A percentile compares a stretch with the other conserved stretches of the same genome.
Conservation (phyloP, 2,329 filamentous ascomycete species). For the Fusarium musae region DNA sequence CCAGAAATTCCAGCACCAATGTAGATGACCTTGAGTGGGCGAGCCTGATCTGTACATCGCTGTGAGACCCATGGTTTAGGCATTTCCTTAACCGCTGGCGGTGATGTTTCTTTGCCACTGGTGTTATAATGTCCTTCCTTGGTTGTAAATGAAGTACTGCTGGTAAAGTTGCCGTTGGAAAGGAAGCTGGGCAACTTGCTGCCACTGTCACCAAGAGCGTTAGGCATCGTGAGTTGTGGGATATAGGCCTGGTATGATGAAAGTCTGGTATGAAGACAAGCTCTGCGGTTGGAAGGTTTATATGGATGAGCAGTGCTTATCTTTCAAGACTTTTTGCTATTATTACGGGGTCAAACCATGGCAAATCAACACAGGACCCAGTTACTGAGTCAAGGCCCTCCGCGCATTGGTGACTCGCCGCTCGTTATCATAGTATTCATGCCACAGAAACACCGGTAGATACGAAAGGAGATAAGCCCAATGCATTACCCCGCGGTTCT, state of each 20-base stretch:
- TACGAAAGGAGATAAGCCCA: not conserved
- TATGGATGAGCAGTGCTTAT: not conserved
- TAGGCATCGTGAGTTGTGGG: not conserved
- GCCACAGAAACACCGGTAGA: not conserved
- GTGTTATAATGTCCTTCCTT: not conserved
- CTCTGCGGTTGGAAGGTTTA: not conserved
- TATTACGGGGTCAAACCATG: not conserved
- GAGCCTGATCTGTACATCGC: slow-evolving; percentile 1
- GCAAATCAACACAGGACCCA: not conserved
- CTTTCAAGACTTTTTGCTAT: not conserved
- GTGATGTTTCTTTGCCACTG: not conserved
- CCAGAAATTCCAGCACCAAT: slow-evolving; percentile 2
- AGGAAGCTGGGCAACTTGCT: not conserved
- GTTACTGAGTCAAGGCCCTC: not conserved
- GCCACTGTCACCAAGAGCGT: not conserved
- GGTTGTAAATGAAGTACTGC: not conserved
- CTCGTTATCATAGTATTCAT: not conserved
- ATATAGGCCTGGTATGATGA: not conserved
- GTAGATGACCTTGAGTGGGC: slow-evolving; percentile 14
- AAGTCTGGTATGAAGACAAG: not conserved
- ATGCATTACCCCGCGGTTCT: slow-evolving; percentile 5
- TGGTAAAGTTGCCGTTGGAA: not conserved
- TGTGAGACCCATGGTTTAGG: not conserved
- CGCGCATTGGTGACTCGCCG: not conserved
- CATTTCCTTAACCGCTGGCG: not conserved